These are phyloP conservation scores for Fusarium humuli DNA, from an alignment of 2,329 filamentous ascomycete genomes.

Conservation along the genomic window DNA sequence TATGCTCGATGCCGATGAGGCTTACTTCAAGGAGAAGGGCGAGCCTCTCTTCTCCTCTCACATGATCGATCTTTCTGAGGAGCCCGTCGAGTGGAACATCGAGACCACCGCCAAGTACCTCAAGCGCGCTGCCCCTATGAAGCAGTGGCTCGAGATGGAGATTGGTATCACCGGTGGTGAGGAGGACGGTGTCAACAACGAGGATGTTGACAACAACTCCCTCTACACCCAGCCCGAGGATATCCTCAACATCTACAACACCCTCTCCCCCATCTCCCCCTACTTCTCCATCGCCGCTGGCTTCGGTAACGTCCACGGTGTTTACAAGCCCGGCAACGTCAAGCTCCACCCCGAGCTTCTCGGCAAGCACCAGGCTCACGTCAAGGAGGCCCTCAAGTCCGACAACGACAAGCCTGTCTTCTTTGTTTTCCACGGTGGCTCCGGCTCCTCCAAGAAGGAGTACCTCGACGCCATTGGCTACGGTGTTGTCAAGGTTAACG, in stretches of 20 bases:
- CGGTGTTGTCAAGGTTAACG: constrained; percentile 99
- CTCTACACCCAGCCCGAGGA: constrained; percentile 99
- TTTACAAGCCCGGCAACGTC: constrained; percentile 98
- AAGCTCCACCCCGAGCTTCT: constrained; percentile 96
- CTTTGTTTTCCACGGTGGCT: constrained; percentile 99
- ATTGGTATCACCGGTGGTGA: constrained; percentile 90
- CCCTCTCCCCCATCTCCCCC: constrained; percentile 84
- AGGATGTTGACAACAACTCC: constrained; percentile 94
- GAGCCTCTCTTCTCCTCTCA: constrained; percentile 95
- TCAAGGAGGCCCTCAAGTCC: constrained; percentile 80
- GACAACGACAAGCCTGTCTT: constrained; percentile 91
- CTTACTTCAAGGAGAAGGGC: constrained; percentile 91
- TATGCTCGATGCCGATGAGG: constrained; percentile 94
- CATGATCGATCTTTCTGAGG: constrained; percentile 99
- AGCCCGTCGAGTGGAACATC: constrained; percentile 90
- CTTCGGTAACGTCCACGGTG: constrained; percentile 99
- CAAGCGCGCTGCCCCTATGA: constrained; percentile 93
- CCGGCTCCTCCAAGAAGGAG: constrained; percentile 90
- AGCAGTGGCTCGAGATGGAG: constrained; percentile 99
- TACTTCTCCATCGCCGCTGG: constrained; percentile 99
- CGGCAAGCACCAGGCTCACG: constrained; percentile 93
- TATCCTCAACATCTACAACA: constrained; percentile 90
- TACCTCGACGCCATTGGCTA: constrained; percentile 88
- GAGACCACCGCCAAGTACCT: constrained; percentile 92
- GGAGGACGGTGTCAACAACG: constrained; percentile 99